Evolutionary conservation across 306 rosid species (phyloP).

Genomic region (Abrus precatorius): DNA sequence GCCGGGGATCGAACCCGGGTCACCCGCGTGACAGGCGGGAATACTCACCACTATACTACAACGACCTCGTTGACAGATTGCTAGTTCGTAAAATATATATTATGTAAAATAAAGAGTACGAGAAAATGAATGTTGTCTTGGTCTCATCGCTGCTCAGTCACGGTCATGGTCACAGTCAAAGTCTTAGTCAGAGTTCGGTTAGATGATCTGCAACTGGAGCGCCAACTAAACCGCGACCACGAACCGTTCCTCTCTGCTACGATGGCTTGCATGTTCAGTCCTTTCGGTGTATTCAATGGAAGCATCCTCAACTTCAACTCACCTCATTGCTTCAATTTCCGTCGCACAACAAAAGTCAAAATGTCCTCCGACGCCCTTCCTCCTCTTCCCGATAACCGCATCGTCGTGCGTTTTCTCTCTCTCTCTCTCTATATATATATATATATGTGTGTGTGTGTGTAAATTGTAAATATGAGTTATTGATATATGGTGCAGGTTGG

Average conservation of each 20-base stretch:
- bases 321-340: constrained; percentile 15
- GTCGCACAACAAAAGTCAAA: constrained; percentile 1
- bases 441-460: background rate
- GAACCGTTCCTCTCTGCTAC: background rate
- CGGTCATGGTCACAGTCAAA: background rate
- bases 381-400: constrained; percentile 49
- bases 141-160: background rate
- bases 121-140: no score
- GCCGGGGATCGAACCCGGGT: constrained; percentile 63
- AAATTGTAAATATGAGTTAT: no score
- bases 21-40: constrained; percentile 58
- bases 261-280: constrained; percentile 30
- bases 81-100: no score
- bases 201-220: background rate
- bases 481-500: constrained; percentile 35
- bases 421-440: constrained; percentile 8
- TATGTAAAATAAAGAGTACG: no score
- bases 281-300: background rate
- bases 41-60: constrained; percentile 60
- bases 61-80: background rate
- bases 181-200: no score
- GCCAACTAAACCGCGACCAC: background rate
- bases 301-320: background rate
- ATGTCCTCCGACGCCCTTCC: constrained; percentile 37
- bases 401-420: constrained; percentile 42